Evolutionary conservation across 768 basidiomycete species (phyloP).

Genomic region (Mycena polygramma): DNA sequence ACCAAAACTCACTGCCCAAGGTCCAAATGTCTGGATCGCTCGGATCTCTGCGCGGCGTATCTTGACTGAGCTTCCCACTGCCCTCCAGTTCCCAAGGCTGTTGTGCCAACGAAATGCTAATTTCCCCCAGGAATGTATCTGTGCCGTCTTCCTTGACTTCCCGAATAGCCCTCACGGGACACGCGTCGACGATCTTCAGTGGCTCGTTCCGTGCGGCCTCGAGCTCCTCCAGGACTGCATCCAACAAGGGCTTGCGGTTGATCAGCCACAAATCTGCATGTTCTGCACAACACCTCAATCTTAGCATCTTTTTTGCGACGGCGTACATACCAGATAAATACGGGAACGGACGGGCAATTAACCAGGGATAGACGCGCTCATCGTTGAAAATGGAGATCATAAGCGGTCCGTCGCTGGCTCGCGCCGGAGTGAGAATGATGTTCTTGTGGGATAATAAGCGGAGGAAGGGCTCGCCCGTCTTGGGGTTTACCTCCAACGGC

Average conservation of each 20-base stretch:
- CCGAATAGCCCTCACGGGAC: constrained; percentile 65
- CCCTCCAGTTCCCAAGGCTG: constrained; percentile 46
- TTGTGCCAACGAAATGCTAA: constrained; percentile 48
- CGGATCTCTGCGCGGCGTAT: constrained; percentile 41
- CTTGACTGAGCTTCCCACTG: constrained; percentile 59
- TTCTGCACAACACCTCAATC: constrained; percentile 43
- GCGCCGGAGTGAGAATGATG: constrained; percentile 74
- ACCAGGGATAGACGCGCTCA: constrained; percentile 56
- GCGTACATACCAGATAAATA: constrained; percentile 55
- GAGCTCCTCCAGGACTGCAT: constrained; percentile 43
- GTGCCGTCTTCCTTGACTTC: constrained; percentile 70
- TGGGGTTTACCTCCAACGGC: constrained; percentile 51
- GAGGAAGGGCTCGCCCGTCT: constrained; percentile 60
- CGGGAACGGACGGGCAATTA: constrained; percentile 66
- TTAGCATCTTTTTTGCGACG: background rate
- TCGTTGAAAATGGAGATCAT: constrained; percentile 64
- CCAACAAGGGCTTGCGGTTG: constrained; percentile 43
- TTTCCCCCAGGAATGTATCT: constrained; percentile 67
- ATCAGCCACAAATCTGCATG: constrained; percentile 49
- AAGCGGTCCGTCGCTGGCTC: constrained; percentile 56
- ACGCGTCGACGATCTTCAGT: constrained; percentile 53
- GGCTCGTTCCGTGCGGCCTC: constrained; percentile 33
- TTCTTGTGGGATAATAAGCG: constrained; percentile 62
- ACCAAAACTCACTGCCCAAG: constrained; percentile 62
- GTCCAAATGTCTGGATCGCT: constrained; percentile 74